These are phyloP conservation scores for Xylaria flabelliformis DNA, from an alignment of 495 filamentous ascomycete genomes.

Conservation along the genomic window DNA sequence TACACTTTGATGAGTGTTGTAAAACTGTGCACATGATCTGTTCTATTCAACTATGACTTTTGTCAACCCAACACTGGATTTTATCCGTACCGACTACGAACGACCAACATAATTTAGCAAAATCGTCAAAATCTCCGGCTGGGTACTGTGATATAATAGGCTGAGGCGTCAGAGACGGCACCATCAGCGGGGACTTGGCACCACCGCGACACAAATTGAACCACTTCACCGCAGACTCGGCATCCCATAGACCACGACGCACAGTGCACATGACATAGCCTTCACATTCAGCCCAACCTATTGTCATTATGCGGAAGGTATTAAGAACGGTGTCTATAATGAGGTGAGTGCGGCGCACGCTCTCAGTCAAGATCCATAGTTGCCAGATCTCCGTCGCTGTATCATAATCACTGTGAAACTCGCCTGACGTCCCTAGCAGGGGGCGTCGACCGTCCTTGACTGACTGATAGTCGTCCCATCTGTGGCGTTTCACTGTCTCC, in stretches of 20 bases:
- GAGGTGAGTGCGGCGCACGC: conserved; percentile 50
- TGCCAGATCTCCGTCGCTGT: conserved; percentile 43
- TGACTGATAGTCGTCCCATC: conserved; percentile 31
- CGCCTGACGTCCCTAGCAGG: neutral
- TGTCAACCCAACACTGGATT: conserved; percentile 28
- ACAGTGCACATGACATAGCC: conserved; percentile 49
- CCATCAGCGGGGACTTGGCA: conserved; percentile 15
- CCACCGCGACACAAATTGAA: conserved; percentile 16
- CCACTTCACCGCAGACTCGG: conserved; percentile 39
- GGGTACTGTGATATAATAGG: conserved; percentile 23
- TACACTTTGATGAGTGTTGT: neutral
- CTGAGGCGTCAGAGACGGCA: conserved; percentile 9
- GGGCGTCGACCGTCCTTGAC: conserved; percentile 3
- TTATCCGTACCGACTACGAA: conserved; percentile 26
- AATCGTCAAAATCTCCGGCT: conserved; percentile 20
- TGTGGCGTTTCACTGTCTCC: conserved; percentile 37
- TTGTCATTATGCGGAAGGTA: conserved; percentile 48
- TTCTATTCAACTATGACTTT: neutral
- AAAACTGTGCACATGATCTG: neutral
- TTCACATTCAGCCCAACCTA: conserved; percentile 49
- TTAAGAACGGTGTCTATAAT: conserved; percentile 49
- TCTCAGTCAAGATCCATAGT: conserved; percentile 55
- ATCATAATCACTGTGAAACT: conserved; percentile 37
- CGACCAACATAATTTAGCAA: conserved; percentile 19
- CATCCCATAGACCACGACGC: conserved; percentile 48